Percentiles rank a stretch among this genome's conserved stretches.
These are phyloP conservation scores for Globisporangium cederbergense DNA, from an alignment of 352 stramenopile genomes.

Conservation along the genomic window DNA sequence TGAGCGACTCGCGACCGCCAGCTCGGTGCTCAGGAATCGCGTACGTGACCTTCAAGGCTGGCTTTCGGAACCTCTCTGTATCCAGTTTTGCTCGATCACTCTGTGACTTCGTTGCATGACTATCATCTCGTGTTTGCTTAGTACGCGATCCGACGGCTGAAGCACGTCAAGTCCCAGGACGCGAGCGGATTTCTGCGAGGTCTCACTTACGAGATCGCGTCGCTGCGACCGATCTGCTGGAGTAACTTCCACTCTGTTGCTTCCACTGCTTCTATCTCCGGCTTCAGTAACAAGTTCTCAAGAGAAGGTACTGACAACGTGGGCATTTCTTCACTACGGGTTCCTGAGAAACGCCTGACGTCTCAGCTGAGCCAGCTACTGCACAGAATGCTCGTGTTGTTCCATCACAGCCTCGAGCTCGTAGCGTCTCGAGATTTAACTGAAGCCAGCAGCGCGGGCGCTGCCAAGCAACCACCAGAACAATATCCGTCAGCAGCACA, in stretches of 20 bases:
- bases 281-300: background rate
- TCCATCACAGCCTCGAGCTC: background rate
- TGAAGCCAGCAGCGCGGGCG: background rate
- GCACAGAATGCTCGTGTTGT: background rate
- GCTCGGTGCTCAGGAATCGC: slow-evolving; percentile 5
- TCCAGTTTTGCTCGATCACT: background rate
- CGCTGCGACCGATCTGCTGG: slow-evolving; percentile 36
- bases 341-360: background rate
- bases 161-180: slow-evolving; percentile 21
- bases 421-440: background rate
- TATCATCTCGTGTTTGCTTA: slow-evolving; percentile 15
- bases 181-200: slow-evolving; percentile 26
- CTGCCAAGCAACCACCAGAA: background rate
- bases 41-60: slow-evolving; percentile 1
- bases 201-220: slow-evolving; percentile 32
- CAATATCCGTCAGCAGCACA: background rate
- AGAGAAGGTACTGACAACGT: background rate
- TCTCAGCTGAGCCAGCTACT: background rate
- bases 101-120: background rate
- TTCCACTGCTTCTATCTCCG: background rate
- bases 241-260: slow-evolving; percentile 11
- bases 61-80: no score
- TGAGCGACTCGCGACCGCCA: slow-evolving; percentile 8
- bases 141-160: slow-evolving; percentile 48
- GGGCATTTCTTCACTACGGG: background rate